phyloP scores from a whole-genome alignment of 495 filamentous ascomycete species.

The Penicillium alfredii region DNA sequence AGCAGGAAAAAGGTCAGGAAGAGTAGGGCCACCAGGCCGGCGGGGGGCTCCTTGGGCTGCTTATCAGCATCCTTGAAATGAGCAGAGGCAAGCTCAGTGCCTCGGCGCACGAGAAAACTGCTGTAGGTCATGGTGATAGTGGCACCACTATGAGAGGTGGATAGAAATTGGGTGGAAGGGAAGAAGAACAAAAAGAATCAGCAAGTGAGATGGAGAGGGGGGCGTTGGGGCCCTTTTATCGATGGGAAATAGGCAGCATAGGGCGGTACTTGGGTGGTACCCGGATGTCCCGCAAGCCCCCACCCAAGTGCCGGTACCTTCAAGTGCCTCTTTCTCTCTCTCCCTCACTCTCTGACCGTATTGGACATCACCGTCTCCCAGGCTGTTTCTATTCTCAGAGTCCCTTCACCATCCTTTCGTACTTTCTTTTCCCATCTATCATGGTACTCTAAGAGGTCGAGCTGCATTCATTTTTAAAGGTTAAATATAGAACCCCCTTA shows the following conservation, averaged over 20 bases:
- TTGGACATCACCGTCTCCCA: too few relatives aligned
- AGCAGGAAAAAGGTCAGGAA: background rate
- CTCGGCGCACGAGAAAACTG: slow-evolving; percentile 12
- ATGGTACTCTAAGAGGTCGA: too few relatives aligned
- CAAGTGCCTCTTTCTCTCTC: too few relatives aligned
- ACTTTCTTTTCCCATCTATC: too few relatives aligned
- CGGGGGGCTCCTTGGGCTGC: slow-evolving; percentile 2
- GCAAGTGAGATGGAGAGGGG: too few relatives aligned
- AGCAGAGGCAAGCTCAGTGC: slow-evolving; percentile 8
- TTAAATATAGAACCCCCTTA: slow-evolving; percentile 7
- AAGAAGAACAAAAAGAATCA: too few relatives aligned
- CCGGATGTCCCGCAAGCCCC: background rate
- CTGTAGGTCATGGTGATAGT: slow-evolving; percentile 17
- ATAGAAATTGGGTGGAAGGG: slow-evolving; percentile 1
- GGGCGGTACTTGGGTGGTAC: slow-evolving; percentile 6
- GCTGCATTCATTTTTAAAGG: too few relatives aligned
- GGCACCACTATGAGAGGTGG: background rate
- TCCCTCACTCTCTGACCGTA: too few relatives aligned
- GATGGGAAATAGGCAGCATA: slow-evolving; percentile 4
- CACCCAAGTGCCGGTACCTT: background rate
- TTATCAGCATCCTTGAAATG: slow-evolving; percentile 3
- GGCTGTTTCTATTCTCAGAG: too few relatives aligned
- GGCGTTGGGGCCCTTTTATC: slow-evolving; percentile 4
- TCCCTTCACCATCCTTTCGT: too few relatives aligned
- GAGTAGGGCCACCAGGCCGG: slow-evolving; percentile 2